Percentiles rank a stretch among this genome's conserved stretches.
Conservation (phyloP, 495 filamentous ascomycete genomes). For the Xylaria castorea region DNA sequence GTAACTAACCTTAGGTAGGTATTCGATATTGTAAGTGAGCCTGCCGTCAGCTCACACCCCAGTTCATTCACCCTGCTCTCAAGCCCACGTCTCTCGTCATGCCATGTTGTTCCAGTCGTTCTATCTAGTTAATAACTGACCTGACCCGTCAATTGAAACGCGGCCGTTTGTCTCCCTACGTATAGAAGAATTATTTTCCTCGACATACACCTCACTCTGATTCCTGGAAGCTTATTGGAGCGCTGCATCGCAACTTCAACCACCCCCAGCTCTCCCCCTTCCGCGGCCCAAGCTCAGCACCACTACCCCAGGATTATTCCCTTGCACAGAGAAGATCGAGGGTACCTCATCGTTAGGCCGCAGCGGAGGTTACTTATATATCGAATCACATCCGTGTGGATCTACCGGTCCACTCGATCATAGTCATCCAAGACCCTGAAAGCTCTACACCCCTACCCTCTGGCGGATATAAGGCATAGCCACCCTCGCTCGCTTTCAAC, state of each 20-base stretch:
- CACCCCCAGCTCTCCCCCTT: constrained; percentile 23
- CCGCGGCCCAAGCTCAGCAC: constrained; percentile 38
- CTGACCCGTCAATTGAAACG: constrained; percentile 30
- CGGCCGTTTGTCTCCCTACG: constrained; percentile 25
- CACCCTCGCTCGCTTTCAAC: constrained; percentile 25
- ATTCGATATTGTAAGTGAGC: constrained; percentile 1
- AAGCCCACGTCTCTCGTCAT: constrained; percentile 39
- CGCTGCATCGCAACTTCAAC: constrained; percentile 12
- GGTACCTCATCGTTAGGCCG: constrained; percentile 39
- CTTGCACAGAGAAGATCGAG: constrained; percentile 38
- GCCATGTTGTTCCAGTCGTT: constrained; percentile 44
- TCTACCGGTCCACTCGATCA: constrained; percentile 35
- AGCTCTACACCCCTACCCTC: constrained; percentile 30
- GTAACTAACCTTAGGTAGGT: constrained; percentile 1
- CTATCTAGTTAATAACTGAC: constrained; percentile 41
- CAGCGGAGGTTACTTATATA: constrained; percentile 32
- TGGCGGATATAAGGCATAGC: constrained; percentile 36
- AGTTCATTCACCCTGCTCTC: constrained; percentile 31
- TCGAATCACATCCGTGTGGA: constrained; percentile 35
- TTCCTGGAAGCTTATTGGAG: constrained; percentile 24
- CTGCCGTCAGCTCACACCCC: constrained; percentile 22
- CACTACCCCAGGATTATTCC: constrained; percentile 40
- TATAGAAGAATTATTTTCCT: constrained; percentile 20
- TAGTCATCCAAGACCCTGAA: constrained; percentile 37
- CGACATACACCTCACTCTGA: constrained; percentile 12